Conservation (phyloP, 306 rosid species). For the Aeschynomene evenia region DNA sequence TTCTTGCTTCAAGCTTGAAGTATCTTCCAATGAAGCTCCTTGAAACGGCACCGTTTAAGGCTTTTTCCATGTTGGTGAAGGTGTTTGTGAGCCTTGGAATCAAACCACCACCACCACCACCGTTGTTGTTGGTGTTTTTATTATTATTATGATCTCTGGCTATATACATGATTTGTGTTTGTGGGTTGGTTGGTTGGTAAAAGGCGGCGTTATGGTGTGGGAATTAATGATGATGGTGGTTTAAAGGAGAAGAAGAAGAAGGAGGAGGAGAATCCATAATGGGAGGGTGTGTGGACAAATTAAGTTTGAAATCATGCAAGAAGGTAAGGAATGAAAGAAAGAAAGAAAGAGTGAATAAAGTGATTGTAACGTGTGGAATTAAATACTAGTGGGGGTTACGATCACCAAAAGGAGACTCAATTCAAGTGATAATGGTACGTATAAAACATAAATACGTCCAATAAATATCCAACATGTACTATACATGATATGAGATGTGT, state of each 20-base stretch:
- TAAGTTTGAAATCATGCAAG: constrained; percentile 29
- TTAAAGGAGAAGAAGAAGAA: constrained; percentile 13
- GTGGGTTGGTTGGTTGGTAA: not conserved
- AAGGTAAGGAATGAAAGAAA: no score
- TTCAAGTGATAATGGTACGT: no score
- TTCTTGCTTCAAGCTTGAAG: constrained; percentile 74
- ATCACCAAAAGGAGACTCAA: no score
- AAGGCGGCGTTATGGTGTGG: not conserved
- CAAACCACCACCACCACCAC: constrained; percentile 18
- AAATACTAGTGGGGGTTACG: no score
- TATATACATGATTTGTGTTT: constrained; percentile 38
- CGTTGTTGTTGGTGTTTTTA: not conserved
- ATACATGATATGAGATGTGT: no score
- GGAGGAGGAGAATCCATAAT: constrained; percentile 24
- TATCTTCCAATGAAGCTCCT: constrained; percentile 56
- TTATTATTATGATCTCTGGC: constrained; percentile 33
- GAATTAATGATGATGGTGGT: not conserved
- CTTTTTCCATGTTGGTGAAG: constrained; percentile 48
- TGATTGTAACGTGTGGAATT: constrained; percentile 12
- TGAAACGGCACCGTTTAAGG: constrained; percentile 49
- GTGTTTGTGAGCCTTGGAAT: constrained; percentile 31
- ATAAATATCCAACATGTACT: no score
- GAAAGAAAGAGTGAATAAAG: constrained; percentile 32
- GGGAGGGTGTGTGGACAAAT: constrained; percentile 21
- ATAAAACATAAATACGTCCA: no score